Base-by-base conservation (phyloP, 1,139 yeast genomes). In the Yamadazyma membranifaciens region DNA sequence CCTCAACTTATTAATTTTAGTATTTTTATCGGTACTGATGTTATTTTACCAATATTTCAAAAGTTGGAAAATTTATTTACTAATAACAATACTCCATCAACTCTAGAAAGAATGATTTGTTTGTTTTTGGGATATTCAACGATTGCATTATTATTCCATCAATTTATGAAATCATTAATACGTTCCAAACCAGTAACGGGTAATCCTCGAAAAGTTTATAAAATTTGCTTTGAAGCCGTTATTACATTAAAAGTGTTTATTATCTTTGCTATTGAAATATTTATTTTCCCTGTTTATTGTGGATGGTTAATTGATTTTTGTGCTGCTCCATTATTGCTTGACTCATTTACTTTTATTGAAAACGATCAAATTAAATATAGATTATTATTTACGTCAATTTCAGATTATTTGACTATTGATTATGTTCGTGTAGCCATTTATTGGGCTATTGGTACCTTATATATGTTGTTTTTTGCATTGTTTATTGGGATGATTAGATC, bases 391-490 rank as follows among this genome's bases (percentile, higher is more conserved):
- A 47, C 74, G 12, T 52, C 69, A 9, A 40, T 53, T 11, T 45
- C 48, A 24, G 55, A 54, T 6, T 37, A 50, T 10, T 50, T 62
- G 13, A 59, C 55, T 38, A 49, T 55, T 9, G 49, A 54, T 33
- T 61, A 58, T 42, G 41, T 60, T 5, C 45, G 62, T 24, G 42
- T 54, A 1, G 48, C 59, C 4, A 31, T 65, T 1, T 82, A 83
- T 50, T 91, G 97, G 96, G 65, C 72, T 3, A 50, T 75, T 28
- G 98, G 98, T 9, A 88, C 96, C 0, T 53, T 75, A 15, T 92
- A 88, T 64, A 91, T 94, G 98, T 81, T 85, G 48, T 70, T 80
- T 53, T 82, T 92, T 64, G 96, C 98, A 1, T 66, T 85, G 38
- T 92, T 81, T 62, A 91, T 92, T 30, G 87, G 95, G 5, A 83